phyloP scores from a whole-genome alignment of 2,329 filamentous ascomycete genomes.

The Beauveria scarabaeidicola region DNA sequence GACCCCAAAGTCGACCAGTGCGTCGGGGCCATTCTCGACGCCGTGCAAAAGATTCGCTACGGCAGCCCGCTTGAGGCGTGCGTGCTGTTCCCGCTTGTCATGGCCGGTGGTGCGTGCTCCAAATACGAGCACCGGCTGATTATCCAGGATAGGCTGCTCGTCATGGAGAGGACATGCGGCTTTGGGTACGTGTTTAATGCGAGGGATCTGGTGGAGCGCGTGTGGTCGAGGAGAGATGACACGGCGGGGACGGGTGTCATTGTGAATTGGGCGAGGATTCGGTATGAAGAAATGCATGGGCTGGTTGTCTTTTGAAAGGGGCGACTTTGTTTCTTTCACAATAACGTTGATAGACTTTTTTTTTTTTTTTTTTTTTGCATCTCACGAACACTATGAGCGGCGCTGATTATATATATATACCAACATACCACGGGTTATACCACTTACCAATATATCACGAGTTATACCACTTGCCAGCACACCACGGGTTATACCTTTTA shows the following conservation, averaged over 20 bases:
- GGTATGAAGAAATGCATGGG: constrained; percentile 28
- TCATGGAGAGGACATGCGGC: constrained; percentile 35
- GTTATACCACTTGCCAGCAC: too few species aligned
- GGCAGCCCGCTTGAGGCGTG: constrained; percentile 32
- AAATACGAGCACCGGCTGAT: constrained; percentile 28
- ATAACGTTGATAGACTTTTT: not conserved
- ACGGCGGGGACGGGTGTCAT: constrained; percentile 19
- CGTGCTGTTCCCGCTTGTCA: constrained; percentile 33
- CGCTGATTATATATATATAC: too few species aligned
- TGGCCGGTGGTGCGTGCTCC: constrained; percentile 31
- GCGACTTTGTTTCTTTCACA: not conserved
- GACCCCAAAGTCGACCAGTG: constrained; percentile 25
- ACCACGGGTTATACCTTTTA: too few species aligned
- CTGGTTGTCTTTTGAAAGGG: constrained; percentile 23
- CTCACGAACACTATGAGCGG: not conserved
- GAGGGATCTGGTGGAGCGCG: constrained; percentile 29
- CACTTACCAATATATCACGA: too few species aligned
- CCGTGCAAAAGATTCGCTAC: constrained; percentile 31
- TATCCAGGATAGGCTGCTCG: constrained; percentile 31
- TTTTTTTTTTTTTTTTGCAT: not conserved
- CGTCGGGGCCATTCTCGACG: constrained; percentile 27
- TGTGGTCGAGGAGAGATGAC: constrained; percentile 27
- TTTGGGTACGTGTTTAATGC: constrained; percentile 35
- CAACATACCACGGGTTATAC: too few species aligned
- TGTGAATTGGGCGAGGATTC: constrained; percentile 28